A percentile compares a stretch with the other conserved stretches of the same genome.
Evolutionary conservation across 441 rosid species (phyloP).

Genomic region (Codiaeum variegatum): DNA sequence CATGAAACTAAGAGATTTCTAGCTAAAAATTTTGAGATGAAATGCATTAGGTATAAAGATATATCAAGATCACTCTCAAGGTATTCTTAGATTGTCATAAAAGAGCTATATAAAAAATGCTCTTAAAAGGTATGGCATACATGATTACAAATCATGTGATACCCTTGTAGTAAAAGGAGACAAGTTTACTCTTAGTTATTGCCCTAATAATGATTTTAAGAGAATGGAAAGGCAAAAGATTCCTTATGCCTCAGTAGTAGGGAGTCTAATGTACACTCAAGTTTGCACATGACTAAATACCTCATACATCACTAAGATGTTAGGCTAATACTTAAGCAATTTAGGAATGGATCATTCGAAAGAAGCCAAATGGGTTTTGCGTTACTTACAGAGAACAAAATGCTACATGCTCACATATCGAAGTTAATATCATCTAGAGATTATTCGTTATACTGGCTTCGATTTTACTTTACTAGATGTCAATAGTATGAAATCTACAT

Average conservation of each 20-base stretch:
- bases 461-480: slow-evolving; percentile 7
- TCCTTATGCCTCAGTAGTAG: background rate
- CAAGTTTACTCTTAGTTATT: background rate
- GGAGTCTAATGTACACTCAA: too few relatives aligned
- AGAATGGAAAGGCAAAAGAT: background rate
- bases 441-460: background rate
- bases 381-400: background rate
- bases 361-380: background rate
- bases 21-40: background rate
- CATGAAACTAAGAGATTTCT: background rate
- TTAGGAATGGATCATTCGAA: background rate
- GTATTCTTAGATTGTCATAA: too few relatives aligned
- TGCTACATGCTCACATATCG: background rate
- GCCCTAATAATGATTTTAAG: too few relatives aligned
- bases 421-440: background rate
- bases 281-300: too few relatives aligned
- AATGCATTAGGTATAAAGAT: background rate
- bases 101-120: too few relatives aligned
- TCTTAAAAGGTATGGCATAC: background rate
- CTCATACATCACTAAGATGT: background rate
- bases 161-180: background rate
- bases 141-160: background rate
- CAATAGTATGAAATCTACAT: too few relatives aligned
- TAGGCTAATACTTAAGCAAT: background rate
- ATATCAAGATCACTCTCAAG: too few relatives aligned